Evolutionary conservation across 2,329 filamentous ascomycete genomes (phyloP).

Genomic region (Cephalotrichum gorgonifer): DNA sequence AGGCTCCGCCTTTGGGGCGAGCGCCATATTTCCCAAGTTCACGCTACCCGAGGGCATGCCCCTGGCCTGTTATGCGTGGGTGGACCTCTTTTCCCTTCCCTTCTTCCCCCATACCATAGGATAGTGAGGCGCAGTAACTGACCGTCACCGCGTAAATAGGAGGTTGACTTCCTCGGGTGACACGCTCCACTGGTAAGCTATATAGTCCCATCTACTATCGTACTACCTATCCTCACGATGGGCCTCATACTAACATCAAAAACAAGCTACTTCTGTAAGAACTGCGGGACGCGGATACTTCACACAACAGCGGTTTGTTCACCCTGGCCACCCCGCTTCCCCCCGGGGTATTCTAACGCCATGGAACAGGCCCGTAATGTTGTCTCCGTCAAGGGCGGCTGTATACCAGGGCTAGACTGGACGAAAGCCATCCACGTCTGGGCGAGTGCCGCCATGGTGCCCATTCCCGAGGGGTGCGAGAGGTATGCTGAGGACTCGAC

Average conservation of each 20-base stretch:
- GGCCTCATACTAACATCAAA: not conserved
- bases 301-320: constrained; percentile 45
- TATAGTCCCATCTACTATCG: not conserved
- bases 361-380: constrained; percentile 45
- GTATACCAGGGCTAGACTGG: constrained; percentile 54
- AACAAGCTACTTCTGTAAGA: constrained; percentile 57
- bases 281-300: constrained; percentile 55
- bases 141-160: constrained; percentile 19
- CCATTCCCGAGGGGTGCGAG: constrained; percentile 56
- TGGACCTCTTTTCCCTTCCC: constrained; percentile 7
- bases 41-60: constrained; percentile 36
- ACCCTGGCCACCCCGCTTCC: not conserved
- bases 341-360: constrained; percentile 7
- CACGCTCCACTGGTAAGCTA: constrained; percentile 43
- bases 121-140: not conserved
- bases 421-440: constrained; percentile 53
- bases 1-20: constrained; percentile 56
- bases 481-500: constrained; percentile 42
- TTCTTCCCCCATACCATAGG: not conserved
- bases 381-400: constrained; percentile 57
- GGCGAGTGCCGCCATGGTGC: constrained; percentile 56
- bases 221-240: not conserved
- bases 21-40: constrained; percentile 61
- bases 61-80: constrained; percentile 45
- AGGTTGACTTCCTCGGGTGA: constrained; percentile 47